phyloP scores from a whole-genome alignment of 345 rosid species.

The Turritis glabra region DNA sequence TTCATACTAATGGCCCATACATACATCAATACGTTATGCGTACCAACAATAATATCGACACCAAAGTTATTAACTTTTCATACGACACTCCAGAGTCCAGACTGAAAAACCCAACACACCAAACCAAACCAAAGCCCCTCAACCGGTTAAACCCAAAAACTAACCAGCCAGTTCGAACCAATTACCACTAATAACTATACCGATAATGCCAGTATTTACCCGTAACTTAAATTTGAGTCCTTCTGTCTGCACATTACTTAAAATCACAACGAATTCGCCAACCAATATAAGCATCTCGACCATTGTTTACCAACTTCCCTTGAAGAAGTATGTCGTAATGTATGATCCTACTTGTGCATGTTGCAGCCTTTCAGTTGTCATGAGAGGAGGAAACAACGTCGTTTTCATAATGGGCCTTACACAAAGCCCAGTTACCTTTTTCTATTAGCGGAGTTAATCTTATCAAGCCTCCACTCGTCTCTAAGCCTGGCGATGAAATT shows the following conservation, averaged over 20 bases:
- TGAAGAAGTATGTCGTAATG: not conserved
- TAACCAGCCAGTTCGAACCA: not conserved
- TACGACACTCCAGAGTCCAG: constrained; percentile 5
- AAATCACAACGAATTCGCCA: not conserved
- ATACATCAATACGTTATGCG: constrained; percentile 14
- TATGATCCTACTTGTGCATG: not conserved
- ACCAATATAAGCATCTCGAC: not conserved
- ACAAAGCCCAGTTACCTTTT: constrained; percentile 41
- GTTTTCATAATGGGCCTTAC: not conserved
- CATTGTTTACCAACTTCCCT: not conserved
- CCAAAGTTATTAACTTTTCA: not conserved
- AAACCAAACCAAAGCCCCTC: constrained; percentile 8
- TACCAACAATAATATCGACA: constrained; percentile 13
- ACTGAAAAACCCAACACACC: constrained; percentile 8
- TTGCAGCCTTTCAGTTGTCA: not conserved
- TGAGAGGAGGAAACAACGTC: not conserved
- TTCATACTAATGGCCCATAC: constrained; percentile 20
- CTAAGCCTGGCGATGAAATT: constrained; percentile 78
- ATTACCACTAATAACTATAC: not conserved
- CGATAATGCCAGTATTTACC: constrained; percentile 18
- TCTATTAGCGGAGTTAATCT: constrained; percentile 65
- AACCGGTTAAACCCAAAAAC: constrained; percentile 15
- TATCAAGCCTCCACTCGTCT: constrained; percentile 79
- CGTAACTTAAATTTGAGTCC: not conserved
- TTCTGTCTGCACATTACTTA: not conserved